Conservation (phyloP, 1,284 basidiomycete genomes). For the Tilletia indica region DNA sequence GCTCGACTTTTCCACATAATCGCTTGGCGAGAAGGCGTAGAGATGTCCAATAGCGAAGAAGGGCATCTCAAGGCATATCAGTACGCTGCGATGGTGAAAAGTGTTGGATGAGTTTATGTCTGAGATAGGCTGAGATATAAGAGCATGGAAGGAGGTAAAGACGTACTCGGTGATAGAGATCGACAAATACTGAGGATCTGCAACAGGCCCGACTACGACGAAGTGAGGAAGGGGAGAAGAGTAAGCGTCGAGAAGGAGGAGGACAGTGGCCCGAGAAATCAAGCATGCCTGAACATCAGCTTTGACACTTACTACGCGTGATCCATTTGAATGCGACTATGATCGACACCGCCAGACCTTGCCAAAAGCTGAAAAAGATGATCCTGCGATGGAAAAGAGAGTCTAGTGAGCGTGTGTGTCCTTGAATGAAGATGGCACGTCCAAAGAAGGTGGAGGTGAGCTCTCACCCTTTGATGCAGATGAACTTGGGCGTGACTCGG, state of each 20-base stretch:
- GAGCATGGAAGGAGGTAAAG: background rate
- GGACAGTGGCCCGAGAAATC: conserved; percentile 64
- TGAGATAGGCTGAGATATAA: background rate
- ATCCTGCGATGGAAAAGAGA: conserved; percentile 59
- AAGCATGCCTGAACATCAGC: conserved; percentile 40
- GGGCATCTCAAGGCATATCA: conserved; percentile 94
- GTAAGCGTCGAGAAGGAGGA: too few relatives aligned
- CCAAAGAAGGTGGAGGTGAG: background rate
- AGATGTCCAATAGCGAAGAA: conserved; percentile 90
- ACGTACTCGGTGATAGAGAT: conserved; percentile 44
- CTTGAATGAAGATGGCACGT: background rate
- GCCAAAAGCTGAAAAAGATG: conserved; percentile 98
- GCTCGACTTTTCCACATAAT: conserved; percentile 44
- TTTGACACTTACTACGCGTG: conserved; percentile 60
- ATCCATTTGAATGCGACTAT: conserved; percentile 80
- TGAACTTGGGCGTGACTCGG: conserved; percentile 63
- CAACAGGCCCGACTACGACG: conserved; percentile 70
- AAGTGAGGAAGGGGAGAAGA: conserved; percentile 76
- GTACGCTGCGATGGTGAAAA: conserved; percentile 21
- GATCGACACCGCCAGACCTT: conserved; percentile 75
- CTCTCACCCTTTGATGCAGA: conserved; percentile 80
- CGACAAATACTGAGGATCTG: conserved; percentile 67
- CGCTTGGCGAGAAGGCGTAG: conserved; percentile 68
- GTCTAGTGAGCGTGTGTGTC: background rate
- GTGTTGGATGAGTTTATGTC: background rate